These are phyloP conservation scores for Monosporozyma servazzii DNA, from an alignment of 805 yeast species.

Conservation along the genomic window DNA sequence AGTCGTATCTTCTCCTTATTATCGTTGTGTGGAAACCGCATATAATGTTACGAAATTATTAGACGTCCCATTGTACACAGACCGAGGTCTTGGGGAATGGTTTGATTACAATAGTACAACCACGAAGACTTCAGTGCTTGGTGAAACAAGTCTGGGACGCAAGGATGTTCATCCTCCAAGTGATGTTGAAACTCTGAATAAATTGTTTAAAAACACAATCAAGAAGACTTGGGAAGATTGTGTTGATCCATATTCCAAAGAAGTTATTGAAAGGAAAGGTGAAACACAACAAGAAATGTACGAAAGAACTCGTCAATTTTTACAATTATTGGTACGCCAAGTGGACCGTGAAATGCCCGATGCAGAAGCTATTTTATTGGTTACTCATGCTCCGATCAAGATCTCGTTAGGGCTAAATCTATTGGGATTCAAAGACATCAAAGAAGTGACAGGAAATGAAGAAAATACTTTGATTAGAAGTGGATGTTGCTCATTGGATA, in stretches of 20 bases:
- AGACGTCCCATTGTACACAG: conserved; percentile 53
- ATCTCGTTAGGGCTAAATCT: conserved; percentile 79
- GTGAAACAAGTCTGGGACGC: background rate
- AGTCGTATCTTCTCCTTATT: conserved; percentile 76
- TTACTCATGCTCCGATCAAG: conserved; percentile 90
- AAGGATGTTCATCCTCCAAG: conserved; percentile 64
- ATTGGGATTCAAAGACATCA: conserved; percentile 40
- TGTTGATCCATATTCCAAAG: conserved; percentile 5
- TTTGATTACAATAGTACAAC: conserved; percentile 20
- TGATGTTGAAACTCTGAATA: conserved; percentile 35
- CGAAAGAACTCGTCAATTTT: conserved; percentile 46
- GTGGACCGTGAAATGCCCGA: conserved; percentile 52
- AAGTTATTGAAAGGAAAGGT: conserved; percentile 34
- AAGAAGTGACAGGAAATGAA: conserved; percentile 40
- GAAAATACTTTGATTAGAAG: conserved; percentile 49
- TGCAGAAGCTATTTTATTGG: conserved; percentile 54
- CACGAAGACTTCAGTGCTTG: background rate
- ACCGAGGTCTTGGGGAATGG: conserved; percentile 90
- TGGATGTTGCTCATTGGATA: conserved; percentile 80
- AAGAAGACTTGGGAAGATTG: conserved; percentile 35
- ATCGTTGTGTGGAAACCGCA: conserved; percentile 79
- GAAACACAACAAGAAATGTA: conserved; percentile 69
- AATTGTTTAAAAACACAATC: conserved; percentile 45
- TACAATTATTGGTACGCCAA: conserved; percentile 47
- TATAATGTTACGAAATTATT: conserved; percentile 56